These are phyloP conservation scores for Ananas comosus DNA, from an alignment of 176 grass and related monocot genomes.

Conservation along the genomic window DNA sequence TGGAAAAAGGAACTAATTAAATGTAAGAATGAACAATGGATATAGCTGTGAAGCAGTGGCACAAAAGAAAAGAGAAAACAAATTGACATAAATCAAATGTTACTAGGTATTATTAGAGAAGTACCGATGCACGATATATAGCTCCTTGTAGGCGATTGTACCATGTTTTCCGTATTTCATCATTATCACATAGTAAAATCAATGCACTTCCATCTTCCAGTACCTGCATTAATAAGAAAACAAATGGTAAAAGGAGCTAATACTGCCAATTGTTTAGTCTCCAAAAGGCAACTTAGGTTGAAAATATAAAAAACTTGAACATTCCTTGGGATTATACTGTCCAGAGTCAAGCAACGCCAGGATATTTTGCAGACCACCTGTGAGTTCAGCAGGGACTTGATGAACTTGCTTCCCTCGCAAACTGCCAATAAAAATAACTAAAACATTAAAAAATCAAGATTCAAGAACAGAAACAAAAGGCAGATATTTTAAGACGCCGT, in stretches of 20 bases:
- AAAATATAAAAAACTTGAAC: conserved; percentile 26
- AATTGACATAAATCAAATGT: conserved; percentile 8
- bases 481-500: background rate
- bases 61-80: conserved; percentile 18
- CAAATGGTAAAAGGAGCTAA: too few species aligned
- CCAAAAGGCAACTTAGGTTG: background rate
- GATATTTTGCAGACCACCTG: conserved; percentile 74
- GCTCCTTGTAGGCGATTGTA: conserved; percentile 79
- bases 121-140: conserved; percentile 97
- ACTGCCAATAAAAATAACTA: conserved; percentile 42
- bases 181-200: conserved; percentile 67
- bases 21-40: background rate
- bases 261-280: too few species aligned
- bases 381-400: conserved; percentile 51
- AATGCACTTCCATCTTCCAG: conserved; percentile 77
- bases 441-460: conserved; percentile 17
- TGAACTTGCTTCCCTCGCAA: conserved; percentile 91
- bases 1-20: background rate
- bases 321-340: conserved; percentile 81
- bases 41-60: background rate
- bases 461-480: background rate
- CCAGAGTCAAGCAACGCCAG: conserved; percentile 81
- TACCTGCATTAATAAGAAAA: conserved; percentile 33
- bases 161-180: conserved; percentile 66
- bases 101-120: conserved; percentile 7